phyloP scores from a whole-genome alignment of 2,329 filamentous ascomycete genomes.

The Cladosporium sp. region DNA sequence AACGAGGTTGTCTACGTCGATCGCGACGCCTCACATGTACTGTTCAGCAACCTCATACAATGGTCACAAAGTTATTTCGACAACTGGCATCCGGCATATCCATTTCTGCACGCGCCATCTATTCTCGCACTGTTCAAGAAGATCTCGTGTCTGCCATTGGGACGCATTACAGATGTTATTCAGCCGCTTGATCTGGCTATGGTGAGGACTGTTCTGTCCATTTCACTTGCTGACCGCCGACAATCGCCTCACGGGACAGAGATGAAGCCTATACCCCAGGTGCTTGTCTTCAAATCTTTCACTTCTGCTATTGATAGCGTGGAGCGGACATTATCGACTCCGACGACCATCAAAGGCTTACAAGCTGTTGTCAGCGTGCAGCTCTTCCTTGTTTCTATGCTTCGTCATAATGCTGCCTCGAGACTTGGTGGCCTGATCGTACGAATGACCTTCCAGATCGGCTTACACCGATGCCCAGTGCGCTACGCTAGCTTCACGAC shows the following conservation, averaged over 20 bases:
- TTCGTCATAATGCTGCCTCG: constrained; percentile 55
- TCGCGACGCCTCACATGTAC: constrained; percentile 18
- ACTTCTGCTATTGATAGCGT: constrained; percentile 50
- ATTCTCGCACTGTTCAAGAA: constrained; percentile 47
- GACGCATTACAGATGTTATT: constrained; percentile 21
- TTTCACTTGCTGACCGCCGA: constrained; percentile 51
- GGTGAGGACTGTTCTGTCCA: constrained; percentile 49
- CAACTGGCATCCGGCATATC: constrained; percentile 55
- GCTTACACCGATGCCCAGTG: constrained; percentile 55
- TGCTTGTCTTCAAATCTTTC: constrained; percentile 46
- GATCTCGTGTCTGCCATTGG: constrained; percentile 31
- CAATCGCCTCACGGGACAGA: constrained; percentile 32
- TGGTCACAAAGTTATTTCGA: constrained; percentile 55
- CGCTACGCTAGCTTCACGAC: constrained; percentile 49
- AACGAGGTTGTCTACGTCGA: constrained; percentile 29
- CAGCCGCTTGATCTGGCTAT: constrained; percentile 39
- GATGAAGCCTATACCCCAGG: constrained; percentile 35
- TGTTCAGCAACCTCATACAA: constrained; percentile 47
- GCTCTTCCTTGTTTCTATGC: constrained; percentile 53
- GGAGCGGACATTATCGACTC: constrained; percentile 43
- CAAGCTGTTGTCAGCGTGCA: constrained; percentile 53
- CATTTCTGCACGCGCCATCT: constrained; percentile 53
- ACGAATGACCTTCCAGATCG: constrained; percentile 54
- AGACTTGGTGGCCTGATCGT: constrained; percentile 53
- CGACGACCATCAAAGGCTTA: constrained; percentile 44